Evolutionary conservation across 2,329 filamentous ascomycete species (phyloP).

Genomic region (Phialophora expanda): DNA sequence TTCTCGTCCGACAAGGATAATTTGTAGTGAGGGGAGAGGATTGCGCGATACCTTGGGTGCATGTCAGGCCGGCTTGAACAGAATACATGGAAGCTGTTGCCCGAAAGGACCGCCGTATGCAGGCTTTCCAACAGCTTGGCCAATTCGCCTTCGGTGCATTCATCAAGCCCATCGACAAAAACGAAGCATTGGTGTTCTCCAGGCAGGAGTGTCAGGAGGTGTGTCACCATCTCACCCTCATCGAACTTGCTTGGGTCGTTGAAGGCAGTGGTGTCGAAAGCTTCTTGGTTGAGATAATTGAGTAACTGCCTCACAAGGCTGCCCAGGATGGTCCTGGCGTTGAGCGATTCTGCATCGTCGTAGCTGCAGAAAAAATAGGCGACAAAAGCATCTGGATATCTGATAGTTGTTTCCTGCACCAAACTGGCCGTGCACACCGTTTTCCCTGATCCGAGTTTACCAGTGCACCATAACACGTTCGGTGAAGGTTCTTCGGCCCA

Average conservation of each 20-base stretch:
- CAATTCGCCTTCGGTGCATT: slow-evolving; percentile 22
- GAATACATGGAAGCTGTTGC: slow-evolving; percentile 22
- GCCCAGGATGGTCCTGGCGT: slow-evolving; percentile 36
- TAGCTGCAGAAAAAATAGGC: slow-evolving; percentile 36
- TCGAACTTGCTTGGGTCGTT: slow-evolving; percentile 3
- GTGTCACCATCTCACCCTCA: slow-evolving; percentile 15
- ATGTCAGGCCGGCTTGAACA: slow-evolving; percentile 36
- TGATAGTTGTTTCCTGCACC: slow-evolving; percentile 28
- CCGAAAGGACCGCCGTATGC: slow-evolving; percentile 1
- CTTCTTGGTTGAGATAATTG: slow-evolving; percentile 7
- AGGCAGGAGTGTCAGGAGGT: slow-evolving; percentile 7
- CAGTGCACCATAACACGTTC: slow-evolving; percentile 35
- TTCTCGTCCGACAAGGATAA: slow-evolving; percentile 17
- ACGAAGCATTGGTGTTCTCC: slow-evolving; percentile 17
- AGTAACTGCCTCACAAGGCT: slow-evolving; percentile 37
- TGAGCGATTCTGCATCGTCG: slow-evolving; percentile 32
- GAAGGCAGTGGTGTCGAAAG: slow-evolving; percentile 9
- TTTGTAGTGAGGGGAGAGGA: slow-evolving; percentile 13
- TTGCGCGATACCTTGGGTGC: slow-evolving; percentile 15
- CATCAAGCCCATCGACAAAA: slow-evolving; percentile 34
- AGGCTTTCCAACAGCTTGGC: slow-evolving; percentile 10
- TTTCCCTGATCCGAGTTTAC: slow-evolving; percentile 38
- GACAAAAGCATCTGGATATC: slow-evolving; percentile 22
- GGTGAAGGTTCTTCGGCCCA: slow-evolving; percentile 24
- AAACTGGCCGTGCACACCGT: slow-evolving; percentile 37